Evolutionary conservation across 2,329 filamentous ascomycete genomes (phyloP).

Genomic region (Proliferodiscus dingleyae): DNA sequence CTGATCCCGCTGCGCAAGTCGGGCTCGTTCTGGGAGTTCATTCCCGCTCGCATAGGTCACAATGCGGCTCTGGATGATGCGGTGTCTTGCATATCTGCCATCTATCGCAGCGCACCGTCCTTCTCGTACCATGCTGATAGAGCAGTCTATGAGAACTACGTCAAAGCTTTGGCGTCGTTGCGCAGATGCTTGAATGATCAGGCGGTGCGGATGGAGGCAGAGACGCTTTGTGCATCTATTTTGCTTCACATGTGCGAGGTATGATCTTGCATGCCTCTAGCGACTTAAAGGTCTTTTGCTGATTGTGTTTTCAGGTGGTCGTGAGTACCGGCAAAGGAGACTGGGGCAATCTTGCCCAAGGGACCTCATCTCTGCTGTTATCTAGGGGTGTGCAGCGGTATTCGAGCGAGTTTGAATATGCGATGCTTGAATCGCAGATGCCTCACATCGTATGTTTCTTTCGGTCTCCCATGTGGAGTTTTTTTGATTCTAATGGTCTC

Average conservation of each 20-base stretch:
- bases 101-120: constrained; percentile 8
- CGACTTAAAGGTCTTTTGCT: neutral
- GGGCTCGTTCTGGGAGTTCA: constrained; percentile 12
- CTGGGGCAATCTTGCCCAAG: constrained; percentile 13
- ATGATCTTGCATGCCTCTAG: neutral
- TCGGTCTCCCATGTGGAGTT: neutral
- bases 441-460: constrained; percentile 10
- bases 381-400: constrained; percentile 11
- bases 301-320: constrained; percentile 7
- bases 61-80: constrained; percentile 17
- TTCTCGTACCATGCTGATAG: constrained; percentile 2
- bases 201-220: constrained; percentile 2
- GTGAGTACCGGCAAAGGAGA: constrained; percentile 10
- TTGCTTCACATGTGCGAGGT: constrained; percentile 17
- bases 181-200: constrained; percentile 3
- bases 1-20: constrained; percentile 7
- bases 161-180: constrained; percentile 11
- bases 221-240: constrained; percentile 18
- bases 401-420: constrained; percentile 11
- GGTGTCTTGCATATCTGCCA: constrained; percentile 10
- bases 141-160: constrained; percentile 7
- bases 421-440: constrained; percentile 17
- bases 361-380: constrained; percentile 9
- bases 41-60: constrained; percentile 10
- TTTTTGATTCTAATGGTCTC: neutral